These are phyloP conservation scores for Kluyveromyces siamensis DNA, from an alignment of 805 yeast species.

Conservation along the genomic window DNA sequence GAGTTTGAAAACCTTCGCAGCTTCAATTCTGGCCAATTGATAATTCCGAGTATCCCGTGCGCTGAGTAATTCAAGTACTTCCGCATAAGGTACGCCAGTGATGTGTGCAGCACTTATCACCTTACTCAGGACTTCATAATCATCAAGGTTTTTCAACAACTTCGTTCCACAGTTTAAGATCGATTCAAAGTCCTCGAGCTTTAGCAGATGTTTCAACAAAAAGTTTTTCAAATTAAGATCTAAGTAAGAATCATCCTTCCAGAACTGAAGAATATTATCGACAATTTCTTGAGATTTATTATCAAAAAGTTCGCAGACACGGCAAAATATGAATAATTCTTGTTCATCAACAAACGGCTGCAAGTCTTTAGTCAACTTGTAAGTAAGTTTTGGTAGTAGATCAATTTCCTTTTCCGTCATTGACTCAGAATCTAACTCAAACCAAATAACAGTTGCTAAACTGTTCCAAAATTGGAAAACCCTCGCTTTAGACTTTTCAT, in stretches of 20 bases:
- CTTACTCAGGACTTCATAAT: conserved; percentile 36
- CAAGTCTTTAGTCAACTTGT: conserved; percentile 43
- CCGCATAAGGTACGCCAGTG: conserved; percentile 22
- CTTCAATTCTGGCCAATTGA: conserved; percentile 43
- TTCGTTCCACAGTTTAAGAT: conserved; percentile 33
- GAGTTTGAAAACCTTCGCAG: conserved; percentile 21
- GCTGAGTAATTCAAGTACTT: conserved; percentile 28
- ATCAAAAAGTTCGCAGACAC: conserved; percentile 33
- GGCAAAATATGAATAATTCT: conserved; percentile 53
- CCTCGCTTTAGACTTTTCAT: conserved; percentile 30
- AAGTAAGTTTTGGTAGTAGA: conserved; percentile 53
- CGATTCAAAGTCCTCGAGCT: conserved; percentile 33
- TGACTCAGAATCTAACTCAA: conserved; percentile 30
- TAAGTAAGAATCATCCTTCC: conserved; percentile 14
- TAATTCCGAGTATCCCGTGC: conserved; percentile 44
- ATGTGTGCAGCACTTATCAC: conserved; percentile 28
- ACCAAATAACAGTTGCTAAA: conserved; percentile 35
- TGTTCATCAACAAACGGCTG: conserved; percentile 51
- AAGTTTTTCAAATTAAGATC: conserved; percentile 59
- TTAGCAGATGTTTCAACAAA: conserved; percentile 39
- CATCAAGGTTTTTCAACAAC: conserved; percentile 53
- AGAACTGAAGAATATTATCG: conserved; percentile 17
- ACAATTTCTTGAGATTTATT: conserved; percentile 31
- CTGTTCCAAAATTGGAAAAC: conserved; percentile 45
- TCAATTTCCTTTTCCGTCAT: conserved; percentile 37